Percentiles rank a stretch among this genome's conserved stretches.
Evolutionary conservation across 139 green algal genomes (phyloP).

Genomic region (Coelastrella sp.): DNA sequence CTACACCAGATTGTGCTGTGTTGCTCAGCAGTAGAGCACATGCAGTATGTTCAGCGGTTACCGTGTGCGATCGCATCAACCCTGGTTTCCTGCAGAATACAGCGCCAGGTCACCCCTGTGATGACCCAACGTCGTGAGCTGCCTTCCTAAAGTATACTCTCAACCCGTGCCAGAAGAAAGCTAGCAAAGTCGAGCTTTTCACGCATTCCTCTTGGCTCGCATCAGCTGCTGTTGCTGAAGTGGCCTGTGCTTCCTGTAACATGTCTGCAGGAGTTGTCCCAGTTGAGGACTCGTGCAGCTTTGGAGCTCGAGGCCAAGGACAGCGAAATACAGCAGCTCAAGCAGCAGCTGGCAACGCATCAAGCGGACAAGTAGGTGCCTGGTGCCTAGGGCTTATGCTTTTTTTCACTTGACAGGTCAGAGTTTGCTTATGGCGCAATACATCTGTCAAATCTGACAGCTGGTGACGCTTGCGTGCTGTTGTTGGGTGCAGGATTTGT

Average conservation of each 20-base stretch:
- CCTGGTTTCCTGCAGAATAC: too few species aligned
- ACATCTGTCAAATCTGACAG: neutral
- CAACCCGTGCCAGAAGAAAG: too few species aligned
- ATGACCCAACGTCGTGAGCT: too few species aligned
- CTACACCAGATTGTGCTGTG: neutral
- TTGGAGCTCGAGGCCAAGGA: conserved; percentile 55
- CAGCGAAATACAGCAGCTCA: conserved; percentile 47
- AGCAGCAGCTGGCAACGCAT: conserved; percentile 44
- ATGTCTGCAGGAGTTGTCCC: conserved; percentile 22
- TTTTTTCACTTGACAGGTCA: neutral
- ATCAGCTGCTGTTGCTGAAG: conserved; percentile 16
- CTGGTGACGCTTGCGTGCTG: neutral
- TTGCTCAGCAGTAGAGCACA: neutral
- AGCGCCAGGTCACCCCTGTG: too few species aligned
- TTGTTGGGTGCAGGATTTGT: too few species aligned
- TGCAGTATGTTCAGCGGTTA: too few species aligned
- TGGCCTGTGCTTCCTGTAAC: neutral
- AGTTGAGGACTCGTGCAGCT: conserved; percentile 54
- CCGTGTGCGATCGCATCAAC: too few species aligned
- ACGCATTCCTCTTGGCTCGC: neutral
- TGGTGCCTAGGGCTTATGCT: neutral
- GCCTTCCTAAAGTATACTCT: too few species aligned
- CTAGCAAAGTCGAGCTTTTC: too few species aligned
- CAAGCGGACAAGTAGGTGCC: conserved; percentile 38
- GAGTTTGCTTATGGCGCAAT: neutral